Percentiles rank a stretch among this genome's conserved stretches.
These are phyloP conservation scores for Dacryopinax spathularia DNA, from an alignment of 768 basidiomycete genomes.

Conservation along the genomic window DNA sequence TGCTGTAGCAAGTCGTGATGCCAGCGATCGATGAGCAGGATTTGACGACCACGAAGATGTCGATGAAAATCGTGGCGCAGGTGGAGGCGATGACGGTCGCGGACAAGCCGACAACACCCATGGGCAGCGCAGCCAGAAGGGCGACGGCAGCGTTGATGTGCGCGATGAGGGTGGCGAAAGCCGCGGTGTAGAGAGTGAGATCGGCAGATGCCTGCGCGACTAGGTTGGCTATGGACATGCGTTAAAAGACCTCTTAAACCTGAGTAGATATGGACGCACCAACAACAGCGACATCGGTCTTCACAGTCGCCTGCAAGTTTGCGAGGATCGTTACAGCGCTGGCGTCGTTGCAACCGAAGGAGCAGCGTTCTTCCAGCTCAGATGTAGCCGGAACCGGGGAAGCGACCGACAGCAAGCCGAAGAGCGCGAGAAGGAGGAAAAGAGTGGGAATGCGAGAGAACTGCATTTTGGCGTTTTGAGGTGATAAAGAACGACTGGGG, in stretches of 20 bases:
- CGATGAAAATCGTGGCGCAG: not conserved
- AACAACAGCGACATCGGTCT: not conserved
- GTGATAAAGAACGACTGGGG: not conserved
- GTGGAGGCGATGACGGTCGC: not conserved
- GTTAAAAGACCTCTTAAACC: not conserved
- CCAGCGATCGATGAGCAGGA: not conserved
- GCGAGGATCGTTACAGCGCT: not conserved
- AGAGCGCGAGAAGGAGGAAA: not conserved
- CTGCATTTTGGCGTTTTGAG: not conserved
- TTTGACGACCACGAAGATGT: not conserved
- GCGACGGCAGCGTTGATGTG: conserved; percentile 15
- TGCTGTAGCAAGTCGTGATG: not conserved
- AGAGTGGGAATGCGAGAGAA: not conserved
- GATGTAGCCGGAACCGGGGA: not conserved
- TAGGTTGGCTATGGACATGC: not conserved
- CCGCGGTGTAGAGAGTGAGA: conserved; percentile 13
- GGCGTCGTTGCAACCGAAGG: not conserved
- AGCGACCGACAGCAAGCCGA: not conserved
- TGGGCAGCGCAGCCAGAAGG: conserved; percentile 17
- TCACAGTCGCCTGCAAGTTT: not conserved
- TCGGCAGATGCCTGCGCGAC: not conserved
- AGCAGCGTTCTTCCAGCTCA: not conserved
- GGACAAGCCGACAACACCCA: not conserved
- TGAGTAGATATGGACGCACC: not conserved
- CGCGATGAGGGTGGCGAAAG: conserved; percentile 8